Percentiles rank a stretch among this genome's conserved stretches.
Conservation (phyloP, 495 filamentous ascomycete species). For the Astrothelium subdiscretum region DNA sequence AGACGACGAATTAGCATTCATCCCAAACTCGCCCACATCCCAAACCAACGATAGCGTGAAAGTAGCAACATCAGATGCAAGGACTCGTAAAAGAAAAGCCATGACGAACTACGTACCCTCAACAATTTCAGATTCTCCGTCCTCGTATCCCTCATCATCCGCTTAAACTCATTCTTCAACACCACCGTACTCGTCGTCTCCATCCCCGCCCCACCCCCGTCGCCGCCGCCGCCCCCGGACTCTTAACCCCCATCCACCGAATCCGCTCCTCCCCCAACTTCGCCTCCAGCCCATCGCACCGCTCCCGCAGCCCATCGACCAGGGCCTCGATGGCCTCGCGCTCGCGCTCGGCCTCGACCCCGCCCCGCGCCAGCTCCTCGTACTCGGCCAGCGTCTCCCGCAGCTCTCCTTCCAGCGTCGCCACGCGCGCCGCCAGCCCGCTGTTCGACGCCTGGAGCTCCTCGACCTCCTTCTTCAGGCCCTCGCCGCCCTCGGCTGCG, state of each 20-base stretch:
- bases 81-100: slow-evolving; percentile 3
- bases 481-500: slow-evolving; percentile 21
- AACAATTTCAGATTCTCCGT: slow-evolving; percentile 57
- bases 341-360: slow-evolving; percentile 80
- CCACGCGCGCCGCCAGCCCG: slow-evolving; percentile 40
- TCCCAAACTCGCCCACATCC: not conserved
- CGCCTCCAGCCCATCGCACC: slow-evolving; percentile 54
- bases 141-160: slow-evolving; percentile 79
- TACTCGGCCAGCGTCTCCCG: slow-evolving; percentile 73
- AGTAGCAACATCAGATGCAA: slow-evolving; percentile 7
- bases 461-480: slow-evolving; percentile 30
- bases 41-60: no score
- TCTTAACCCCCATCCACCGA: slow-evolving; percentile 53
- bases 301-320: slow-evolving; percentile 58
- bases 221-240: slow-evolving; percentile 31
- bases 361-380: slow-evolving; percentile 74
- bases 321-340: slow-evolving; percentile 62
- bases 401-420: slow-evolving; percentile 65
- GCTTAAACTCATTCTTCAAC: slow-evolving; percentile 73
- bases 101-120: slow-evolving; percentile 46
- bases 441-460: slow-evolving; percentile 49
- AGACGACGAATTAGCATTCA: slow-evolving; percentile 6
- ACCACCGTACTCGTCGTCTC: slow-evolving; percentile 61
- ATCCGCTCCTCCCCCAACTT: slow-evolving; percentile 63
- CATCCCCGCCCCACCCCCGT: slow-evolving; percentile 17